Percentiles rank a stretch among this genome's conserved stretches.
These are phyloP conservation scores for Arctostaphylos glauca DNA, from an alignment of 148 eudicot genomes.

Conservation along the genomic window DNA sequence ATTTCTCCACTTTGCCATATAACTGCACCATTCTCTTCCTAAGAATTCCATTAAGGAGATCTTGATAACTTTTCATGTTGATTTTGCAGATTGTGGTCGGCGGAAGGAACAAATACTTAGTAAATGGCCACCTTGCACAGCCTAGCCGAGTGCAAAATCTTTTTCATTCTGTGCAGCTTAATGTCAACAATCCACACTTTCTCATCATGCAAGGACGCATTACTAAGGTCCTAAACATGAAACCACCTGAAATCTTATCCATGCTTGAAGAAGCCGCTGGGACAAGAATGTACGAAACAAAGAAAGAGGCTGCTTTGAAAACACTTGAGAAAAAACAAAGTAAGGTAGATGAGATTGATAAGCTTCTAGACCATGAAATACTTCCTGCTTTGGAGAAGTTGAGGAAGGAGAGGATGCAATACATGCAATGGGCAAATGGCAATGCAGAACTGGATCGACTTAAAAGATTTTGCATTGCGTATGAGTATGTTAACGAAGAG, in stretches of 20 bases:
- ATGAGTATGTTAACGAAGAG: constrained; percentile 89
- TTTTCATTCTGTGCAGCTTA: constrained; percentile 96
- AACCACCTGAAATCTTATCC: constrained; percentile 97
- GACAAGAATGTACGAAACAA: constrained; percentile 98
- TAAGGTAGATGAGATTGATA: constrained; percentile 91
- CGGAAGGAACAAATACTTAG: constrained; percentile 94
- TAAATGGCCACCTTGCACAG: constrained; percentile 99
- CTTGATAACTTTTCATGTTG: constrained; percentile 11
- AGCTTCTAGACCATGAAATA: constrained; percentile 87
- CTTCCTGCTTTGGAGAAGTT: constrained; percentile 89
- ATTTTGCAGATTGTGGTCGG: constrained; percentile 91
- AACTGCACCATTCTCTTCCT: not conserved
- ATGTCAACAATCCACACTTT: constrained; percentile 97
- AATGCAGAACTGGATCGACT: constrained; percentile 86
- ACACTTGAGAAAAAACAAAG: constrained; percentile 92
- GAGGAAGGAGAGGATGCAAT: constrained; percentile 92
- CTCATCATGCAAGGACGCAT: constrained; percentile 99
- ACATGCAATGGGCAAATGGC: constrained; percentile 97
- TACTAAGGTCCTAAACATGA: constrained; percentile 96
- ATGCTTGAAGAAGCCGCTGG: constrained; percentile 99
- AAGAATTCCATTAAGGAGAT: not conserved
- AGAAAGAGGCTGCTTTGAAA: constrained; percentile 92
- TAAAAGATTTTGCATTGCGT: constrained; percentile 91
- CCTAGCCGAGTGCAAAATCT: constrained; percentile 98
- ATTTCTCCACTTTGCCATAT: not conserved